Base-by-base conservation (phyloP, 345 rosid species). In the Citrus trifoliata region DNA sequence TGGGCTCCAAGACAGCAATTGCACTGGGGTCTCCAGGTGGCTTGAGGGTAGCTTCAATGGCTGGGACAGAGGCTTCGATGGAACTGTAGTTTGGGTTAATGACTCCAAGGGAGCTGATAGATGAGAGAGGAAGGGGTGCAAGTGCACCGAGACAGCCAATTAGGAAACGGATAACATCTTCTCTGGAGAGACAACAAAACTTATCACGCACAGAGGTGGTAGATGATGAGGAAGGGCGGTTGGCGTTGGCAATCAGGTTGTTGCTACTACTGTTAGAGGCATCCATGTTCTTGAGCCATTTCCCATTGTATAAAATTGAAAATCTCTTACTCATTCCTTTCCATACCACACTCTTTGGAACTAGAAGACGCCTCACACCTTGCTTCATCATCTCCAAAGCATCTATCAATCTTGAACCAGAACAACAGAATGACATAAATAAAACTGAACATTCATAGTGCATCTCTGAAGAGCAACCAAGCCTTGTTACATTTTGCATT, bases 321-420 rank as follows among this genome's bases (percentile, higher is more conserved):
- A 96, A 96, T 79, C 99, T 80, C 87, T 94, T 94, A 89, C 99
- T 96, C 94, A 93, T 90, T 75, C 99, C 97, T 90, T 88, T 94
- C 98, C 97, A 93, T 28, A 73, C 89, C 35, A 80, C 85, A 70
- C 93, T 88, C 85, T 94, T 96, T 0, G 90, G 91, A 75, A 96
- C 97, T 19, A 96, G 90, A 80, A 96, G 98, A 67, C 98, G 92
- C 80, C 90, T 89, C 73, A 90, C 98, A 18, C 97, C 98, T 76
- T 96, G 98, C 89, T 93, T 96, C 98, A 94, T 96, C 99, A 94
- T 96, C 87, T 94, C 99, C 81, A 96, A 70, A 10, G 98, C 98
- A 80, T 96, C 99, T 65, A 96, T 90, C 87, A 96, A 84, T 84
- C 99, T 96, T 79, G 64, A 82, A 76, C 67, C 71, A 77, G 32